Evolutionary conservation across 23 red algal species (phyloP), one percentile per base, ranked within the genome.

Genomic region (Gracilaria domingensis): DNA sequence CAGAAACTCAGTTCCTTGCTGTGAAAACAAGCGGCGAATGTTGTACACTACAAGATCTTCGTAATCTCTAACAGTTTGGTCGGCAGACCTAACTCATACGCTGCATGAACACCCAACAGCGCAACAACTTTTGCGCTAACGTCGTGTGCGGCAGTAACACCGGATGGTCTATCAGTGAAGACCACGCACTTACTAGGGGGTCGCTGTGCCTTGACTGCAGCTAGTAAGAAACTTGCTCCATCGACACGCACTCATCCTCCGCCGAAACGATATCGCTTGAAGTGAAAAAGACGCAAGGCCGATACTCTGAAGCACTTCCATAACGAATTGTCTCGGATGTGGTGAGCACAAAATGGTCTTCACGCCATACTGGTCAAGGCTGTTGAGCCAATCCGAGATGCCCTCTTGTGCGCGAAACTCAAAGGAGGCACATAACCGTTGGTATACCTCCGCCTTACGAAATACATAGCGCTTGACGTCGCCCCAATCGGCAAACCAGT

Each of bases 101-200:
- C 94, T 23, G 84, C 65, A 85, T 96, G 93, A 8, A 82, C 81
- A 58, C 94, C 91, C 26, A 99, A 75, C 17, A 99, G 66, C 18
- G 90, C 93, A 13, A 99, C 86, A 17, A 88, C 94, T 44, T 94
- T 94, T 37, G 83, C 77, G 11, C 69, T 78, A 21, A 94, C 88
- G 21, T 99, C 97, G 80, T 99, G 97, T 34, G 88, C 97, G 25
- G 91, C 94, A 2, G 93, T 90, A 48, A 99, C 67, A 9, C 85
- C 93, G n/a, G 35, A 59, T 30, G 94, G 94, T 38, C 66, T 69
- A 75, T 99, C 93, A 0, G 91, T 93, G 79, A 96, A 99, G 11
- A 95, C 97, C 11, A 96, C 94, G 49, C 86, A 95, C 76, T 98
- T 98, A 8, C 86, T 79, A 18, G 97, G 97, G 37, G 97, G 91